Percentiles rank a stretch among this genome's conserved stretches.
Conservation (phyloP, 2,329 filamentous ascomycete species). For the Colletotrichum truncatum region DNA sequence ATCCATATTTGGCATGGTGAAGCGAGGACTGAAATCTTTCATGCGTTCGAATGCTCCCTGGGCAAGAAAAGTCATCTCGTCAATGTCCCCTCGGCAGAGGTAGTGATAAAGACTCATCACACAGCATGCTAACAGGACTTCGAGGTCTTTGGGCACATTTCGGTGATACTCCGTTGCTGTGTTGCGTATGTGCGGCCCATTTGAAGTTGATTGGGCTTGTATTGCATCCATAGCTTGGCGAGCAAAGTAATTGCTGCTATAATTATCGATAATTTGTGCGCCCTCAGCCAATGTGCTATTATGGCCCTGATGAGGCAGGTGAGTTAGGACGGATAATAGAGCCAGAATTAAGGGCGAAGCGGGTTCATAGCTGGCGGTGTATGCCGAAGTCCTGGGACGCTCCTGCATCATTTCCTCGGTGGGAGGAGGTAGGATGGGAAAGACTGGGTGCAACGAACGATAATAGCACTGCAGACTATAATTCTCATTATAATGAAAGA, state of each 20-base stretch:
- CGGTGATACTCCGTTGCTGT: not conserved
- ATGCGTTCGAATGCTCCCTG: not conserved
- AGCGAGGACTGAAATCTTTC: not conserved
- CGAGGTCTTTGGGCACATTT: not conserved
- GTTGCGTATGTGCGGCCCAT: no score
- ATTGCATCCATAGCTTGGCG: not conserved
- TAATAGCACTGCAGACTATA: not conserved
- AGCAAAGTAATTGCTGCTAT: not conserved
- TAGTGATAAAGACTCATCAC: not conserved
- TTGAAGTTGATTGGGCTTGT: not conserved
- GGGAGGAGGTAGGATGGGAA: not conserved
- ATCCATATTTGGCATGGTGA: not conserved
- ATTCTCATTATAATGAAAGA: no score
- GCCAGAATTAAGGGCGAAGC: not conserved
- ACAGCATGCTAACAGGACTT: not conserved
- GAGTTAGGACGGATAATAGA: not conserved
- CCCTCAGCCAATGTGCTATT: not conserved
- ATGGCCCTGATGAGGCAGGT: not conserved
- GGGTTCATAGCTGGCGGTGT: not conserved
- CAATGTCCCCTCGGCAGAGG: not conserved
- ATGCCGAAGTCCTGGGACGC: not conserved
- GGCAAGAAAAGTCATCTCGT: not conserved
- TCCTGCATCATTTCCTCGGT: not conserved
- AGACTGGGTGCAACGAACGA: not conserved
- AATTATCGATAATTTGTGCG: no score